Evolutionary conservation across 1,284 basidiomycete genomes (phyloP), one percentile per base, ranked within the genome.

Genomic region (Pascua guehoae): DNA sequence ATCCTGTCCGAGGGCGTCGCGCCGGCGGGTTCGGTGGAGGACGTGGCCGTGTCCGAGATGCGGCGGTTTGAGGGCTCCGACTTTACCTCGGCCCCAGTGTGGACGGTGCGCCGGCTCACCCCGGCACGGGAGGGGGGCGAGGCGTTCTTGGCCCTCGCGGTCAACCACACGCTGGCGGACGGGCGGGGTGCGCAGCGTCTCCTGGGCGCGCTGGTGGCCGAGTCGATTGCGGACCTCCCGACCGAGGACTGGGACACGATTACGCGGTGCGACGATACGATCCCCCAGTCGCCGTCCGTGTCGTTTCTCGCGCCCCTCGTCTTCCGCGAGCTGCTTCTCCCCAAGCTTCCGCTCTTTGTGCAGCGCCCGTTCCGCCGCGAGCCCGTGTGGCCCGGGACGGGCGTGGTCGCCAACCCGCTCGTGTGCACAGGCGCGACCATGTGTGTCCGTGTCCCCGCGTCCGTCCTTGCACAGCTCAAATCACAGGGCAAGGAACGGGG

Each of bases 301-400:
- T 2, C 15, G 1, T 58, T 55, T 49, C 44, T 72, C 4, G 49
- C 68, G 1, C 64, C 66, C 12, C 49, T 70, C 44, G 53, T 68
- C 8, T 66, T 58, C 37, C 60, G 60, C 24, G 65, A 66, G 46
- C 53, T 71, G 8, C 15, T 75, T 38, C 42, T 72, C 16, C 68
- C 70, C 3, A 61, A 54, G 15, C 49, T 73, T 3, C 73, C 73
- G 2, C 7, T 39, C 2, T 69, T 67, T 47, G 43, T 75, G 15
- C 65, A 64, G 50, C 49, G 40, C 0, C 62, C 57, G 41, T 58
- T 73, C 39, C 47, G 47, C 11, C 17, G 39, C 2, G n/a, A 47
- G 10, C 41, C 57, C 4, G 41, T 54, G 0, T 74, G 72, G 72
- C 24, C 24, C 24, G 24, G 24, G 4, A 32, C 24, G 7, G 24